Conservation (phyloP, 2,329 filamentous ascomycete species). For the Teratosphaeria destructans region DNA sequence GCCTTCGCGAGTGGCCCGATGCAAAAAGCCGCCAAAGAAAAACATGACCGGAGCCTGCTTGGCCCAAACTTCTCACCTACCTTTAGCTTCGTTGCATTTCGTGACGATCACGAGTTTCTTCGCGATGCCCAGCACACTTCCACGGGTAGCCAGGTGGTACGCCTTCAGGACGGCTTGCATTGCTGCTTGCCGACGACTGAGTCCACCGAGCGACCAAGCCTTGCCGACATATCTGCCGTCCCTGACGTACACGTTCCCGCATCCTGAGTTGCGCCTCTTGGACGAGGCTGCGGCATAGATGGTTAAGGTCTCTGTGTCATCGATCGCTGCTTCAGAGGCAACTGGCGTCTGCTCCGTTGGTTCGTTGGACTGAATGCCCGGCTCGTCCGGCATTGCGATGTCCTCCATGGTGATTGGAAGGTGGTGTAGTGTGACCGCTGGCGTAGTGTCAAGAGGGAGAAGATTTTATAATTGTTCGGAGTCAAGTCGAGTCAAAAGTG, state of each 20-base stretch:
- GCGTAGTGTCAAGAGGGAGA: not conserved
- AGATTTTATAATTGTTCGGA: not conserved
- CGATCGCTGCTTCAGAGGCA: not conserved
- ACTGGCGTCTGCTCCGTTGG: not conserved
- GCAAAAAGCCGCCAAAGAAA: not conserved
- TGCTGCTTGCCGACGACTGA: not conserved
- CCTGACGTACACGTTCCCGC: not conserved
- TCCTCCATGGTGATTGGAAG: not conserved
- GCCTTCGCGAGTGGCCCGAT: not conserved
- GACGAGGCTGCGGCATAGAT: not conserved
- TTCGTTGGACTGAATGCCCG: not conserved
- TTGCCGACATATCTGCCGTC: not conserved
- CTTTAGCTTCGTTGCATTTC: not conserved
- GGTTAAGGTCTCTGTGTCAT: not conserved
- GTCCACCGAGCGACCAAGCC: not conserved
- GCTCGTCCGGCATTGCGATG: not conserved
- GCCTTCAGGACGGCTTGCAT: not conserved
- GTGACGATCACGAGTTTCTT: not conserved
- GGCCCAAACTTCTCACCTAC: not conserved
- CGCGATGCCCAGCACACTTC: not conserved
- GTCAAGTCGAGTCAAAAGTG: not conserved
- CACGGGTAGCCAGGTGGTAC: not conserved
- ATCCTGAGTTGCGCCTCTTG: not conserved
- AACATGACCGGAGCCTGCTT: not conserved
- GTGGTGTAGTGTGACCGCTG: not conserved